phyloP scores from a whole-genome alignment of 2,329 filamentous ascomycete genomes.

The Periconia digitata region DNA sequence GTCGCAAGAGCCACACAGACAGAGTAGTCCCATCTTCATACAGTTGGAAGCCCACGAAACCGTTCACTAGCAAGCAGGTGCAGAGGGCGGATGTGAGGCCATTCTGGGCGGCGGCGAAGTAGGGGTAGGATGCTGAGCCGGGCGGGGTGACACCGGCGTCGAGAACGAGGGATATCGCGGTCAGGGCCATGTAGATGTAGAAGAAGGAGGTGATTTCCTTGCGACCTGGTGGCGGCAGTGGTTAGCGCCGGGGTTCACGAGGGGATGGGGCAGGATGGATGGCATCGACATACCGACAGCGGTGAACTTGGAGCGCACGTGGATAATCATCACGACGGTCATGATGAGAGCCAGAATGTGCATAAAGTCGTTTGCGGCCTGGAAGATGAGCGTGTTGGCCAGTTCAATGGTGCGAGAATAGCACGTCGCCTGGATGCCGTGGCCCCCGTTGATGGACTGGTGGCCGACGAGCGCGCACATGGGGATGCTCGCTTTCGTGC shows the following conservation, averaged over 20 bases:
- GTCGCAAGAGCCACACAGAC: constrained; percentile 88
- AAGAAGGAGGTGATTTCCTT: constrained; percentile 87
- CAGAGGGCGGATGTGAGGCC: constrained; percentile 83
- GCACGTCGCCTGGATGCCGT: constrained; percentile 85
- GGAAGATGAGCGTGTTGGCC: constrained; percentile 98
- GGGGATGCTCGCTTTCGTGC: constrained; percentile 80
- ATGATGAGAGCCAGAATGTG: constrained; percentile 89
- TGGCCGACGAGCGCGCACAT: constrained; percentile 84
- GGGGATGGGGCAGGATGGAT: not conserved
- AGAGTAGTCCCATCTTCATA: constrained; percentile 96
- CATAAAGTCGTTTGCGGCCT: constrained; percentile 86
- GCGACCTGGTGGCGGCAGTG: constrained; percentile 55
- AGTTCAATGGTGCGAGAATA: constrained; percentile 94
- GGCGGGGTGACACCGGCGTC: constrained; percentile 92
- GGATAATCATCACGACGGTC: constrained; percentile 96
- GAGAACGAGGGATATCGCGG: constrained; percentile 83
- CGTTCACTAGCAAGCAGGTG: constrained; percentile 90
- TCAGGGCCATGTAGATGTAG: constrained; percentile 92
- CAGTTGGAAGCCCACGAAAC: constrained; percentile 96
- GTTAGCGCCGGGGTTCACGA: constrained; percentile 16
- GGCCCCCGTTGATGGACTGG: constrained; percentile 65
- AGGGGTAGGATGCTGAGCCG: constrained; percentile 77
- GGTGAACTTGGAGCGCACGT: constrained; percentile 96
- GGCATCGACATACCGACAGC: constrained; percentile 73
- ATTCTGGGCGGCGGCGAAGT: constrained; percentile 86